Evolutionary conservation across 257 asterid species (phyloP).

Genomic region (Solanum rostratum): DNA sequence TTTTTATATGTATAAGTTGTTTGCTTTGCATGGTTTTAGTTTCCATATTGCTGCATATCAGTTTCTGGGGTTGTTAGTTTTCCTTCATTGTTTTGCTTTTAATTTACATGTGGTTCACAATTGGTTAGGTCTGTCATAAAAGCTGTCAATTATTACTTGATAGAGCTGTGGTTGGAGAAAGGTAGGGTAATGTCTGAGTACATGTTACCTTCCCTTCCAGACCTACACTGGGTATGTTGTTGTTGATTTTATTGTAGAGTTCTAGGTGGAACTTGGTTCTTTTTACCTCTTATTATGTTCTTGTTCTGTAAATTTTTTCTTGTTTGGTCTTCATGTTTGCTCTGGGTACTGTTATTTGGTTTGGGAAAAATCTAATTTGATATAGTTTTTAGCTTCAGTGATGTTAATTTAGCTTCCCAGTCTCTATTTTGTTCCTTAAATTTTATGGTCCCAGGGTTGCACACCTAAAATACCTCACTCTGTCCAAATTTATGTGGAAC

Average conservation of each 20-base stretch:
- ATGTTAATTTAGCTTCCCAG: not conserved
- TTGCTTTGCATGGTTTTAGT: not conserved
- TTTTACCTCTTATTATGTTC: not conserved
- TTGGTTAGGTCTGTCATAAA: not conserved
- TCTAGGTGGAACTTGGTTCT: not conserved
- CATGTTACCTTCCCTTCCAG: not conserved
- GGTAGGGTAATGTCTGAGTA: not conserved
- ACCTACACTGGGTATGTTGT: not conserved
- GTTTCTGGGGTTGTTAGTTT: not conserved
- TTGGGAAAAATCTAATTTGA: not conserved
- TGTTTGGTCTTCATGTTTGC: not conserved
- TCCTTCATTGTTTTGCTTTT: not conserved
- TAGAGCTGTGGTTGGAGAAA: not conserved
- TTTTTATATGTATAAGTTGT: not conserved
- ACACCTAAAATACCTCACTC: not conserved
- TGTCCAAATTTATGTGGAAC: not conserved
- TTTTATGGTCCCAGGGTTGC: not conserved
- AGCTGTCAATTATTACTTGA: not conserved
- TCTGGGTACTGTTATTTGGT: not conserved
- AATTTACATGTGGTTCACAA: not conserved
- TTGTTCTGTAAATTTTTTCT: not conserved
- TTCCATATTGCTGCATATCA: not conserved
- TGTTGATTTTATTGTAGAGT: not conserved
- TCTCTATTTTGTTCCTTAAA: not conserved
- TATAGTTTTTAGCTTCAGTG: not conserved